Evolutionary conservation across 345 rosid genomes (phyloP), one percentile per base, ranked within the genome.

Genomic region (Aegle marmelos): DNA sequence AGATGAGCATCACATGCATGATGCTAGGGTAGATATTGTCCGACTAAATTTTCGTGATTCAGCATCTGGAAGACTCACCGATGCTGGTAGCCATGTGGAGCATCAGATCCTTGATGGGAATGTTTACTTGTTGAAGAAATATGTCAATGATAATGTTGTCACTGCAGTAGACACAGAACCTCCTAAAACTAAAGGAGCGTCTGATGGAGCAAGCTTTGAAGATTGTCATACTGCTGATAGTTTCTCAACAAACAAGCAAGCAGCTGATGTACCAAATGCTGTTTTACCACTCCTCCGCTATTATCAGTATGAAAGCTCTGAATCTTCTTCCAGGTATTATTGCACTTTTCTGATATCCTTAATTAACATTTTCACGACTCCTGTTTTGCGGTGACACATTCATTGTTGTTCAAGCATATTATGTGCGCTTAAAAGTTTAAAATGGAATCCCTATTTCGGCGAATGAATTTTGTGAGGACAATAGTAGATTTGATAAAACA

Each of bases 281-380:
- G 88, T 87, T 76, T 79, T 88, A 14, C 92, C 92, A 25, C 90
- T 89, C 65, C 83, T 88, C 48, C 89, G 90, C 33, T 87, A 86
- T 85, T 88, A 86, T 84, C 92, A 88, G 71, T 91, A 85, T 73
- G 99, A 95, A 79, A 89, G 93, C 83, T 88, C 97, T 41, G 98
- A 93, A 69, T 87, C 94, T 77, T 91, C 89, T 76, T 83, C 91
- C 78, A 90, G 98, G 98, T 63, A 39, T 72, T 37, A n/a, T 68
- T 79, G 73, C 54, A 45, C n/a, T 69, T 74, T 59, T 62, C 28
- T 77, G 61, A 41, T 48, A n/a, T 71, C 48, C 37, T 30, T 71
- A 22, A 19, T 37, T 59, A 45, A 6, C 30, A 41, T 48, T 22
- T 24, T 59, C 21, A 34, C 45, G 45, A 34, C 34, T 13, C 19